phyloP scores from a whole-genome alignment of 768 basidiomycete species.

The Kwoniella sp. region DNA sequence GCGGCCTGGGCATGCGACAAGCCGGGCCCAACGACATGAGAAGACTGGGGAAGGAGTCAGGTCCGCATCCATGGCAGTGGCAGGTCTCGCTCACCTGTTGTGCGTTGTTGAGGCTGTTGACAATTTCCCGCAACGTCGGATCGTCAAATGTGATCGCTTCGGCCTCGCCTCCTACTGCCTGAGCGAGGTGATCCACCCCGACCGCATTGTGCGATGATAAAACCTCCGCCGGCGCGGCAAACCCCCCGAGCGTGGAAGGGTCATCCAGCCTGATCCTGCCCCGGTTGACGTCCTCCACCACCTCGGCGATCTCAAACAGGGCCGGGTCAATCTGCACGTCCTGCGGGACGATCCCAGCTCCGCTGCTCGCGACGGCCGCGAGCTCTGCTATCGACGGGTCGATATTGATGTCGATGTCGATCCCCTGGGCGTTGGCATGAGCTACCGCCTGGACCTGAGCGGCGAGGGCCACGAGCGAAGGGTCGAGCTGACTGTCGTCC shows the following conservation, averaged over 20 bases:
- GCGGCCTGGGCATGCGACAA: slow-evolving; percentile 24
- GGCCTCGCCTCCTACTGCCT: too few relatives aligned
- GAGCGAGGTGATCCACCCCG: too few relatives aligned
- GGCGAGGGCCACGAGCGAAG: slow-evolving; percentile 5
- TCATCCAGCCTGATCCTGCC: slow-evolving; percentile 15
- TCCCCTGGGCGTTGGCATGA: slow-evolving; percentile 11
- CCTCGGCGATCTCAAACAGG: slow-evolving; percentile 29
- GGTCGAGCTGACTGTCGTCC: slow-evolving; percentile 4
- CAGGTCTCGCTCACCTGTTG: slow-evolving; percentile 35
- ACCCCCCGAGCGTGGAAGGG: not conserved
- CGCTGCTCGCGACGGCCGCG: not conserved
- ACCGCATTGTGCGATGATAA: not conserved
- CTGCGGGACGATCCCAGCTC: not conserved
- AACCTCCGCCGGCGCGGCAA: not conserved
- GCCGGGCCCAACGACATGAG: slow-evolving; percentile 2
- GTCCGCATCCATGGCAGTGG: too few relatives aligned
- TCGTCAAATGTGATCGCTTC: too few relatives aligned
- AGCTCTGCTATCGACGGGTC: slow-evolving; percentile 1
- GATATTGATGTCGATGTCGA: slow-evolving; percentile 13
- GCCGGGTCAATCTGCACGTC: slow-evolving; percentile 27
- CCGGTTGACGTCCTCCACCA: slow-evolving; percentile 33
- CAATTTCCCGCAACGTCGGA: slow-evolving; percentile 45
- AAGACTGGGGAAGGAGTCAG: not conserved
- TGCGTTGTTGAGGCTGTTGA: slow-evolving; percentile 39
- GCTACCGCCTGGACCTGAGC: slow-evolving; percentile 13